Evolutionary conservation across 306 rosid species (phyloP).

Genomic region (Argentina anserina): DNA sequence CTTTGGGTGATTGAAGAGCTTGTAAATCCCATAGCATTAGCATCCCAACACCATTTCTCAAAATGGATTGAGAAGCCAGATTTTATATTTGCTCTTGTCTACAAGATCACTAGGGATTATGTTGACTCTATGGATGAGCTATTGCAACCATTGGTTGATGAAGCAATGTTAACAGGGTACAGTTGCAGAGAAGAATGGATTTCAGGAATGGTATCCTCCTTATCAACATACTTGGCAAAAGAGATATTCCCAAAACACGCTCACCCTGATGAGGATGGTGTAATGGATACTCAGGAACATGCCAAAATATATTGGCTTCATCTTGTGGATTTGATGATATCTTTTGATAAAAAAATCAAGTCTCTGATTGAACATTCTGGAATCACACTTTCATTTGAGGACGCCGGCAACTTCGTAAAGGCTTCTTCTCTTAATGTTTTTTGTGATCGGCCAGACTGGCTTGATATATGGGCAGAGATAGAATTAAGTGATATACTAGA

Average conservation of each 20-base stretch:
- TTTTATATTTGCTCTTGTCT: slow-evolving; percentile 79
- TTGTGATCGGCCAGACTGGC: slow-evolving; percentile 91
- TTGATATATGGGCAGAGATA: slow-evolving; percentile 88
- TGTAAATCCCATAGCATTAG: slow-evolving; percentile 79
- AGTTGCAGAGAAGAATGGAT: slow-evolving; percentile 98
- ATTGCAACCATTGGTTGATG: slow-evolving; percentile 91
- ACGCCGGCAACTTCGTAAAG: slow-evolving; percentile 46
- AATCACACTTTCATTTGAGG: slow-evolving; percentile 56
- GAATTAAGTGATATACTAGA: slow-evolving; percentile 67
- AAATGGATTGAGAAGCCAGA: slow-evolving; percentile 89
- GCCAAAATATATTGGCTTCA: slow-evolving; percentile 74
- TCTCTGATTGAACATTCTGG: slow-evolving; percentile 78
- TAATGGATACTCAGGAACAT: slow-evolving; percentile 38
- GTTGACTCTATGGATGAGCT: slow-evolving; percentile 79
- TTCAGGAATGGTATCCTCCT: slow-evolving; percentile 75
- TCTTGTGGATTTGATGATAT: slow-evolving; percentile 89
- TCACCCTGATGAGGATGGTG: slow-evolving; percentile 55
- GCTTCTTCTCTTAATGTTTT: slow-evolving; percentile 75
- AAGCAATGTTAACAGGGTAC: slow-evolving; percentile 79
- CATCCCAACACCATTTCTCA: slow-evolving; percentile 79
- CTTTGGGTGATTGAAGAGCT: slow-evolving; percentile 99
- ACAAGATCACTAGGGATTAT: slow-evolving; percentile 78
- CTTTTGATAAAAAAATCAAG: slow-evolving; percentile 80
- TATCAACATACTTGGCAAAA: slow-evolving; percentile 78
- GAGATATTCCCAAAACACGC: slow-evolving; percentile 70